Conservation (phyloP, 257 asterid genomes). For the Striga asiatica region DNA sequence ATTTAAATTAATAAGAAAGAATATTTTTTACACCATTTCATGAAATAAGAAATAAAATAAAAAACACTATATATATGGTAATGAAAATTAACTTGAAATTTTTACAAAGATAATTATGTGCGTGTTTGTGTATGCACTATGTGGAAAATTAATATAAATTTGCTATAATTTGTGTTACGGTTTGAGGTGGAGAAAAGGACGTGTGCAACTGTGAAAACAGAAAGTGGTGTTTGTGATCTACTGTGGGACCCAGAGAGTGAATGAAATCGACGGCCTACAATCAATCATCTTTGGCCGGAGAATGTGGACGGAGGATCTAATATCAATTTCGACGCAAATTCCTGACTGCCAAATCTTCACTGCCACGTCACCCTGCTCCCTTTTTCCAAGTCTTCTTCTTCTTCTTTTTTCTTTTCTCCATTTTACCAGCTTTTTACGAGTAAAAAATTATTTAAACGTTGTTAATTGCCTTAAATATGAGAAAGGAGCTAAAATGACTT, state of each 20-base stretch:
- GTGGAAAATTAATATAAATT: background rate
- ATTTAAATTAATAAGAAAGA: too few relatives aligned
- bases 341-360: background rate
- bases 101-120: too few relatives aligned
- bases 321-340: background rate
- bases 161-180: conserved; percentile 15
- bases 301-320: conserved; percentile 11
- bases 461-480: too few relatives aligned
- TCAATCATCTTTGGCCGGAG: conserved; percentile 18
- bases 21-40: too few relatives aligned
- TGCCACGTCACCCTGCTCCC: background rate
- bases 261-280: conserved; percentile 10
- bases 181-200: background rate
- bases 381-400: background rate
- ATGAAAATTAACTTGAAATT: too few relatives aligned
- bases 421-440: too few relatives aligned
- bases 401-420: background rate
- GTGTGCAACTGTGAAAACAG: conserved; percentile 22
- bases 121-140: conserved; percentile 13
- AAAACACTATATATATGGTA: too few relatives aligned
- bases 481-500: too few relatives aligned
- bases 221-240: background rate
- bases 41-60: too few relatives aligned
- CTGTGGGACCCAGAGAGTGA: background rate
- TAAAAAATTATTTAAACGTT: too few relatives aligned